phyloP scores from a whole-genome alignment of 2,329 filamentous ascomycete species.

The Hawksworthiomyces lignivorus region DNA sequence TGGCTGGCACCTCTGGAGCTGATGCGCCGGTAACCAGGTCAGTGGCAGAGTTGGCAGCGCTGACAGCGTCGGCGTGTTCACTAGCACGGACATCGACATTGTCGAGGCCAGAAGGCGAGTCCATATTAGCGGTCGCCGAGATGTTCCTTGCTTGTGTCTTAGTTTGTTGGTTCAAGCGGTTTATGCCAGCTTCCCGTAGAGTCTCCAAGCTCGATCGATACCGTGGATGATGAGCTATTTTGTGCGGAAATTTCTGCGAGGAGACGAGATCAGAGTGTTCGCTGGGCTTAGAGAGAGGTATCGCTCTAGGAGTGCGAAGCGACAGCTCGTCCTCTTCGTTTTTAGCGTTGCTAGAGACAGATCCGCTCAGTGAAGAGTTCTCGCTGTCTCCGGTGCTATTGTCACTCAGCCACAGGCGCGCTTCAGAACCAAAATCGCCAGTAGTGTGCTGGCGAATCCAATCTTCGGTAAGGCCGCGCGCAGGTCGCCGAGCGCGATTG shows the following conservation, averaged over 20 bases:
- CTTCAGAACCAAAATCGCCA: slow-evolving; percentile 60
- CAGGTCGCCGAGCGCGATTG: slow-evolving; percentile 52
- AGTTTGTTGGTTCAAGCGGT: slow-evolving; percentile 11
- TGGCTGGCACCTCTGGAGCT: not conserved
- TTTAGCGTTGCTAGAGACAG: slow-evolving; percentile 44
- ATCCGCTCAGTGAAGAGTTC: slow-evolving; percentile 66
- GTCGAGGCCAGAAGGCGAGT: not conserved
- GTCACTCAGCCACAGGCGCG: slow-evolving; percentile 79
- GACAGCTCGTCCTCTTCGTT: slow-evolving; percentile 19
- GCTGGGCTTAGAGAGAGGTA: too few relatives aligned
- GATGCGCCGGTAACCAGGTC: not conserved
- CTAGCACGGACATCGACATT: not conserved
- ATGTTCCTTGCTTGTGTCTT: not conserved
- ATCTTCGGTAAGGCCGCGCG: slow-evolving; percentile 65
- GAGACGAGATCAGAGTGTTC: too few relatives aligned
- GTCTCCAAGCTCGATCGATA: slow-evolving; percentile 51
- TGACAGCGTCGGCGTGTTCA: not conserved
- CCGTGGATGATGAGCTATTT: slow-evolving; percentile 32
- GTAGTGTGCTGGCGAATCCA: slow-evolving; percentile 82
- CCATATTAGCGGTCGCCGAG: slow-evolving; percentile 2
- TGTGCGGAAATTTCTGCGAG: not conserved
- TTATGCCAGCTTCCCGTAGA: slow-evolving; percentile 33
- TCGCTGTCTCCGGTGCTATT: slow-evolving; percentile 64
- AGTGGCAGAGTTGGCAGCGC: not conserved
- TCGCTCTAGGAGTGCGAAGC: slow-evolving; percentile 10